These are phyloP conservation scores for Raddia guianensis DNA, from an alignment of 176 grass and related monocot genomes.

Conservation along the genomic window DNA sequence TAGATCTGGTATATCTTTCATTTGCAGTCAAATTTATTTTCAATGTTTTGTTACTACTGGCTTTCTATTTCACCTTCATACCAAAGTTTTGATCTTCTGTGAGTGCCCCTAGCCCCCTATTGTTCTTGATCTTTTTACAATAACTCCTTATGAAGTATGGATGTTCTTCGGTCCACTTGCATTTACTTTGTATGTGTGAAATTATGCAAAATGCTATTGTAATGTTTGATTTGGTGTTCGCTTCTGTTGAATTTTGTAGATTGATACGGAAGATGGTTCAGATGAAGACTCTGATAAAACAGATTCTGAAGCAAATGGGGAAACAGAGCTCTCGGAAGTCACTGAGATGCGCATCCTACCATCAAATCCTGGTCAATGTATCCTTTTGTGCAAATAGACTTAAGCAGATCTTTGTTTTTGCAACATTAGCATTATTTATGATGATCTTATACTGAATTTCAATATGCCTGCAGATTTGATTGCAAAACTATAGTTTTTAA, in stretches of 20 bases:
- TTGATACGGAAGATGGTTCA: constrained; percentile 54
- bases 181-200: not conserved
- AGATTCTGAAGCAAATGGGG: constrained; percentile 51
- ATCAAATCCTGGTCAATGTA: constrained; percentile 74
- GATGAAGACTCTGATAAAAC: constrained; percentile 53
- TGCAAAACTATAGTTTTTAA: not conserved
- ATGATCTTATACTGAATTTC: not conserved
- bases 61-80: not conserved
- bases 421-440: not conserved
- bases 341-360: constrained; percentile 78
- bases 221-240: not conserved
- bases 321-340: constrained; percentile 61
- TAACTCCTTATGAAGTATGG: not conserved
- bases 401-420: not conserved
- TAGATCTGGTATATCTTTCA: not conserved
- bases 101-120: too few species aligned
- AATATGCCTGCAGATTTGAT: not conserved
- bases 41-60: not conserved
- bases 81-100: too few species aligned
- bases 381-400: constrained; percentile 37
- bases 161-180: not conserved
- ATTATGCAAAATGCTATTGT: not conserved
- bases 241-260: constrained; percentile 43
- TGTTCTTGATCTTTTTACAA: not conserved
- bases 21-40: not conserved